These are phyloP conservation scores for Tephrocybe sp. DNA, from an alignment of 768 basidiomycete genomes.

Conservation along the genomic window DNA sequence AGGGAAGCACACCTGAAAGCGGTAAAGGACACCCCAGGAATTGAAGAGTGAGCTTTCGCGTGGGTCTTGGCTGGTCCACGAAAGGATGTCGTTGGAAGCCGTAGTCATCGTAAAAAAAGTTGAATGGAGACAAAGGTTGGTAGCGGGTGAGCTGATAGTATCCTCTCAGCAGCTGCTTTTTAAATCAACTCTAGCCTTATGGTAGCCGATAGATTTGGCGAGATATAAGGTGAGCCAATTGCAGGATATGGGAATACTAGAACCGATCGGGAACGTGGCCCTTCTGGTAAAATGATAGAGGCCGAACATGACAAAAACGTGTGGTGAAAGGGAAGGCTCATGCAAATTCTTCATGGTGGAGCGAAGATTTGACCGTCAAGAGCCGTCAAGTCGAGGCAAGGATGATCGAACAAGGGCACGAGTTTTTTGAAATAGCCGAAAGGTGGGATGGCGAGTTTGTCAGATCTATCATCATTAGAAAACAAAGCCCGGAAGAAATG, in stretches of 20 bases:
- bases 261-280: constrained; percentile 78
- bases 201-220: constrained; percentile 56
- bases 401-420: constrained; percentile 69
- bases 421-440: constrained; percentile 45
- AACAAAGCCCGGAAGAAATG: constrained; percentile 21
- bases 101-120: constrained; percentile 40
- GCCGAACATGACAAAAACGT: constrained; percentile 71
- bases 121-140: constrained; percentile 23
- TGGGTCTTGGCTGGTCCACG: constrained; percentile 86
- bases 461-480: constrained; percentile 28
- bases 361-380: constrained; percentile 59
- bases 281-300: constrained; percentile 65
- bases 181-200: constrained; percentile 51
- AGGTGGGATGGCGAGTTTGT: constrained; percentile 43
- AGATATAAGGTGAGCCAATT: constrained; percentile 28
- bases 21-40: constrained; percentile 76
- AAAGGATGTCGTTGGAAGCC: constrained; percentile 66
- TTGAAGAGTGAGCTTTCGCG: constrained; percentile 83
- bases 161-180: constrained; percentile 24
- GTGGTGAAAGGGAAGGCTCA: constrained; percentile 65
- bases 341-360: constrained; percentile 67
- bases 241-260: constrained; percentile 45
- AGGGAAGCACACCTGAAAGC: constrained; percentile 62
- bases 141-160: constrained; percentile 22
- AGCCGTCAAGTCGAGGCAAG: constrained; percentile 54